phyloP scores from a whole-genome alignment of 2,329 filamentous ascomycete genomes.

The Exophiala dermatitidis region DNA sequence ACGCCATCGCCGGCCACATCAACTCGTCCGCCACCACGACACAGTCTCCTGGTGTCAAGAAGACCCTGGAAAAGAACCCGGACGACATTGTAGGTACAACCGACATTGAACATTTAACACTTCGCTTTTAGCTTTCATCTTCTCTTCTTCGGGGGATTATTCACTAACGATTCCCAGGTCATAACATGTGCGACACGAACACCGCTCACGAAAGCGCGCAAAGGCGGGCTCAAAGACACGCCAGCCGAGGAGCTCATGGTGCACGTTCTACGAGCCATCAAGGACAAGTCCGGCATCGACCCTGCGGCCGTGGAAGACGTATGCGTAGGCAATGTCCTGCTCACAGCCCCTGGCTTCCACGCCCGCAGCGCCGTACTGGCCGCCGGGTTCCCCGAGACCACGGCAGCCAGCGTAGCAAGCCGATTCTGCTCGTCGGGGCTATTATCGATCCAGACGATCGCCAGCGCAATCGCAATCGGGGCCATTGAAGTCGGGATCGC shows the following conservation, averaged over 20 bases:
- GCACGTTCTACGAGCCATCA: slow-evolving; percentile 71
- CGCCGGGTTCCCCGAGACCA: slow-evolving; percentile 78
- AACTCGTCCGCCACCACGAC: slow-evolving; percentile 7
- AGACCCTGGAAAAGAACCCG: slow-evolving; percentile 50
- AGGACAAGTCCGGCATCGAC: slow-evolving; percentile 82
- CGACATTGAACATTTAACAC: slow-evolving; percentile 52
- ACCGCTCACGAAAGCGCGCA: slow-evolving; percentile 84
- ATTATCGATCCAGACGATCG: slow-evolving; percentile 86
- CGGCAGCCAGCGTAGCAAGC: slow-evolving; percentile 80
- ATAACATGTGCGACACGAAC: slow-evolving; percentile 88
- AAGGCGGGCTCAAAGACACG: slow-evolving; percentile 94
- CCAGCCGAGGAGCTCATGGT: slow-evolving; percentile 75
- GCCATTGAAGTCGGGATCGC: slow-evolving; percentile 95
- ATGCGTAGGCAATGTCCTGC: slow-evolving; percentile 82
- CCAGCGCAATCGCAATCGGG: slow-evolving; percentile 79
- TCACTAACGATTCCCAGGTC: slow-evolving; percentile 35
- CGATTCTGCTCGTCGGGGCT: slow-evolving; percentile 89
- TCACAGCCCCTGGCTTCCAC: slow-evolving; percentile 83
- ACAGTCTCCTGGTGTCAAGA: slow-evolving; percentile 45
- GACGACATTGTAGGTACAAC: slow-evolving; percentile 57
- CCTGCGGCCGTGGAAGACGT: slow-evolving; percentile 85
- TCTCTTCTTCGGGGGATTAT: no score
- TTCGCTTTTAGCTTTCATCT: slow-evolving; percentile 55
- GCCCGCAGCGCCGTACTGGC: slow-evolving; percentile 83
- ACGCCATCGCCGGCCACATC: slow-evolving; percentile 19